These are phyloP conservation scores for Kwoniella pini DNA, from an alignment of 768 basidiomycete species.

Conservation along the genomic window DNA sequence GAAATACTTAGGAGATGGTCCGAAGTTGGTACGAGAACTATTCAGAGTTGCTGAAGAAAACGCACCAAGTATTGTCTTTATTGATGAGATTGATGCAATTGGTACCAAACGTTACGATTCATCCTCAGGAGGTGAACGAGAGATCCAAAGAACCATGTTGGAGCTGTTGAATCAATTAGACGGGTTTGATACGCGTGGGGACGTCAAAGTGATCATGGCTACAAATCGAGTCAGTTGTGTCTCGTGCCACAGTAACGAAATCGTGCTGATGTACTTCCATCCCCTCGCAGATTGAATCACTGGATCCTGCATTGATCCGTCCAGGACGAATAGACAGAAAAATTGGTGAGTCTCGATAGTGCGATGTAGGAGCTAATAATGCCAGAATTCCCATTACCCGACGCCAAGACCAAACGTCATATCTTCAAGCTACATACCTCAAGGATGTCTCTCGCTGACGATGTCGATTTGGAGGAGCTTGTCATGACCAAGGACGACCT, in stretches of 20 bases:
- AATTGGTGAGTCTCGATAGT: constrained; percentile 62
- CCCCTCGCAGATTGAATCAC: constrained; percentile 70
- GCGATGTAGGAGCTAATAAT: constrained; percentile 6
- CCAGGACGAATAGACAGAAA: constrained; percentile 98
- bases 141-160: constrained; percentile 99
- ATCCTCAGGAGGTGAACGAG: constrained; percentile 96
- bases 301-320: constrained; percentile 96
- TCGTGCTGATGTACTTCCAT: too few species aligned
- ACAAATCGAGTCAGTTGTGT: constrained; percentile 69
- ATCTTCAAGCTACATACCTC: constrained; percentile 93
- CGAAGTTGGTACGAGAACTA: constrained; percentile 93
- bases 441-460: constrained; percentile 77
- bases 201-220: constrained; percentile 99
- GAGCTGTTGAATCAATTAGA: constrained; percentile 97
- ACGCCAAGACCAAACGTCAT: constrained; percentile 97
- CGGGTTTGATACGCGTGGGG: constrained; percentile 99
- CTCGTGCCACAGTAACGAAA: too few species aligned
- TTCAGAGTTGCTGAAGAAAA: constrained; percentile 98
- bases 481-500: constrained; percentile 94
- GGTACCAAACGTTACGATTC: constrained; percentile 99
- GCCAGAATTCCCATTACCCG: constrained; percentile 70
- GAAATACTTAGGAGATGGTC: constrained; percentile 98
- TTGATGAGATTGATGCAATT: constrained; percentile 98
- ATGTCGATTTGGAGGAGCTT: constrained; percentile 94
- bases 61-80: constrained; percentile 98